A percentile compares a stretch with the other conserved stretches of the same genome.
Conservation (phyloP, 2,329 filamentous ascomycete species). For the Magnaporthiopsis rhizophila region DNA sequence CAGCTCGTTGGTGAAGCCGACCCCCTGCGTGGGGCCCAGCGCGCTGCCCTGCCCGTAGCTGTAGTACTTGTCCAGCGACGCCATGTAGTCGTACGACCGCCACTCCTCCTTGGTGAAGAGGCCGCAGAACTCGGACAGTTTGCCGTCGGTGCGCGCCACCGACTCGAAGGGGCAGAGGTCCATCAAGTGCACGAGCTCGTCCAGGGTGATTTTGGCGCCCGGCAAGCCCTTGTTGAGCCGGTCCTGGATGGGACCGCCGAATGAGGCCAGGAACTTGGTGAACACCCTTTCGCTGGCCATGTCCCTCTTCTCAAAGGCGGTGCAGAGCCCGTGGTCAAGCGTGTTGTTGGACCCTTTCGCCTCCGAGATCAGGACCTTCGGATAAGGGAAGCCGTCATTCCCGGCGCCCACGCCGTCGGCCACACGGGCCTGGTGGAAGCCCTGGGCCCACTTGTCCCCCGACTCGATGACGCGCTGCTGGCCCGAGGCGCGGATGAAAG, state of each 20-base stretch:
- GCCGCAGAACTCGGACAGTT: constrained; percentile 63
- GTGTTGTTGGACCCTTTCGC: constrained; percentile 66
- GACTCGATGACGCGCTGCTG: constrained; percentile 41
- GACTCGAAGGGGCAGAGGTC: constrained; percentile 83
- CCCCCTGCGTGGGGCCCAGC: constrained; percentile 75
- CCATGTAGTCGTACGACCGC: constrained; percentile 71
- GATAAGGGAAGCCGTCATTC: constrained; percentile 37
- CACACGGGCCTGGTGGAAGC: constrained; percentile 54
- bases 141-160: constrained; percentile 50
- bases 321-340: constrained; percentile 63
- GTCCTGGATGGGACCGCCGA: constrained; percentile 58
- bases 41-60: constrained; percentile 69
- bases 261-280: constrained; percentile 50
- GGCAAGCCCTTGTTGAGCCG: constrained; percentile 63
- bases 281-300: constrained; percentile 43
- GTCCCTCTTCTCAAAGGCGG: constrained; percentile 59
- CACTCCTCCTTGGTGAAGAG: constrained; percentile 71
- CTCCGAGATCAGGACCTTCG: constrained; percentile 65
- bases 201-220: constrained; percentile 54
- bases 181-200: constrained; percentile 68
- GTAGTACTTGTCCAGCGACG: constrained; percentile 78
- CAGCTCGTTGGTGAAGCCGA: constrained; percentile 83
- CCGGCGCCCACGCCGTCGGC: constrained; percentile 25
- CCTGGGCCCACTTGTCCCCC: constrained; percentile 65
- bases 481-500: constrained; percentile 36